Evolutionary conservation across 768 basidiomycete genomes (phyloP).

Genomic region (Crepidotus variabilis): DNA sequence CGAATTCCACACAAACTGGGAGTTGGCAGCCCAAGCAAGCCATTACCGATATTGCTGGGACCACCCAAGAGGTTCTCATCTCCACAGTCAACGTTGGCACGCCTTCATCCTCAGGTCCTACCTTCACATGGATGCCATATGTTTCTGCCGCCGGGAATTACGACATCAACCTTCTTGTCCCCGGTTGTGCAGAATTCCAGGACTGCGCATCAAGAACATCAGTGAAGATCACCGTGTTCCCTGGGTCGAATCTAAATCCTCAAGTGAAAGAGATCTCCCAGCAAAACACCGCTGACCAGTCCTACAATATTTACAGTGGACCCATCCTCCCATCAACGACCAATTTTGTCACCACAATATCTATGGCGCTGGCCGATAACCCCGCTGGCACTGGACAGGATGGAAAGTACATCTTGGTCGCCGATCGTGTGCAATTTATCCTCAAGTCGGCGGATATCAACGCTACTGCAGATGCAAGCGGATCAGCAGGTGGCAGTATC

Average conservation of each 20-base stretch:
- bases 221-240: conserved; percentile 81
- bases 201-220: conserved; percentile 80
- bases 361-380: conserved; percentile 64
- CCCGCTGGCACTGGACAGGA: conserved; percentile 61
- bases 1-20: conserved; percentile 65
- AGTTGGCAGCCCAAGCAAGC: conserved; percentile 63
- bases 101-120: conserved; percentile 57
- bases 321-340: conserved; percentile 73
- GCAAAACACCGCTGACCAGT: conserved; percentile 59
- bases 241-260: conserved; percentile 62
- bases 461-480: conserved; percentile 10
- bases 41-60: conserved; percentile 75
- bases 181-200: conserved; percentile 78
- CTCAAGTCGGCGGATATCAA: conserved; percentile 59
- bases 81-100: conserved; percentile 66
- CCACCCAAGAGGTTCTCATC: conserved; percentile 70
- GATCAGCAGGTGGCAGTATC: conserved; percentile 22
- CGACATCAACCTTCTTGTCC: conserved; percentile 78
- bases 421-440: conserved; percentile 79
- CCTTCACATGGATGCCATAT: conserved; percentile 87
- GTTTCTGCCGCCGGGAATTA: conserved; percentile 89
- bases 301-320: conserved; percentile 71
- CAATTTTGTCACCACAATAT: conserved; percentile 69
- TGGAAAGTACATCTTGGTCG: conserved; percentile 78
- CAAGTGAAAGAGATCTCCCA: conserved; percentile 73